phyloP scores from a whole-genome alignment of 2,329 filamentous ascomycete species.

The Stagonosporopsis rhizophila region DNA sequence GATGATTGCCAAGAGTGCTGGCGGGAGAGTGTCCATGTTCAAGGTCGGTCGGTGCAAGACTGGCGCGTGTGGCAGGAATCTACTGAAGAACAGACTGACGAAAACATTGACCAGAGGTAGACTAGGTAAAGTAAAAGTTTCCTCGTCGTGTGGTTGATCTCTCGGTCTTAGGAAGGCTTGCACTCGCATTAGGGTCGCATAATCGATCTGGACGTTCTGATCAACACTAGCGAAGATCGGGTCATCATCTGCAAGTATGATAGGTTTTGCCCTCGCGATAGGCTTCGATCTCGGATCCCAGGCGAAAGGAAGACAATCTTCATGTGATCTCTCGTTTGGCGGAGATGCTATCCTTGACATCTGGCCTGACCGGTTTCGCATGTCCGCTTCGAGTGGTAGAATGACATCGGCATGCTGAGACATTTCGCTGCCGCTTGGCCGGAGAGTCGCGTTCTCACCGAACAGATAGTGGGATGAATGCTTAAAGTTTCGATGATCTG shows the following conservation, averaged over 20 bases:
- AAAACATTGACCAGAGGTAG: conserved; percentile 14
- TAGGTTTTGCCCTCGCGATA: conserved; percentile 11
- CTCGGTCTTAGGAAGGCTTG: not conserved
- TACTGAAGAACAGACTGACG: conserved; percentile 11
- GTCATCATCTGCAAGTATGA: conserved; percentile 4
- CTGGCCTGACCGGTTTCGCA: not conserved
- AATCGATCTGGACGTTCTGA: not conserved
- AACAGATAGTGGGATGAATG: too few relatives aligned
- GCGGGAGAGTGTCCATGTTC: not conserved
- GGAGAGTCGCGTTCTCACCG: not conserved
- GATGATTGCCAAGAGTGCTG: conserved; percentile 6
- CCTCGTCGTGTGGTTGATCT: not conserved
- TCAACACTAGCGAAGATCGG: conserved; percentile 9
- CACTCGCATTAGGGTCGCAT: not conserved
- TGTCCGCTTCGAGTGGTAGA: not conserved
- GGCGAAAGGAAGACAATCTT: conserved; percentile 12
- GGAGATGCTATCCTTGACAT: conserved; percentile 7
- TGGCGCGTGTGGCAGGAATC: conserved; percentile 5
- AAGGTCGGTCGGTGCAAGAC: conserved; percentile 8
- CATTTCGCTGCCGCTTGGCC: not conserved
- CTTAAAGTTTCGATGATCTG: not conserved
- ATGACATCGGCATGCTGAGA: not conserved
- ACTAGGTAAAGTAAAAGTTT: conserved; percentile 8
- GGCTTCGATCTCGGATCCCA: conserved; percentile 13
- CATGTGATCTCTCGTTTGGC: conserved; percentile 12